Evolutionary conservation across 805 yeast species (phyloP).

Genomic region (Starmerella bombi): DNA sequence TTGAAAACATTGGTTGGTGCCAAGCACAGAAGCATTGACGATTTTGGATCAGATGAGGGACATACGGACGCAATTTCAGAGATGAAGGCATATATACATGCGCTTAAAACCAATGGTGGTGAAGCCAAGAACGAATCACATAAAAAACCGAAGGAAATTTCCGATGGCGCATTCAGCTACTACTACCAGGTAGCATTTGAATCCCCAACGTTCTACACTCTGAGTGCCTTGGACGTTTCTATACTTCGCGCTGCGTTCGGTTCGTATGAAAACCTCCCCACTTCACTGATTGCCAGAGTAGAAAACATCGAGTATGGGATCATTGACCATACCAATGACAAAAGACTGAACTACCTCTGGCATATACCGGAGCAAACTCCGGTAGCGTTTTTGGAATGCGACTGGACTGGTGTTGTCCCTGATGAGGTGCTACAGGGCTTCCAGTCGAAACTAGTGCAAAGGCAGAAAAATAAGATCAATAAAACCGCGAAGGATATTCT

Average conservation of each 20-base stretch:
- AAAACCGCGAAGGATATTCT: conserved; percentile 23
- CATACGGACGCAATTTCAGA: conserved; percentile 14
- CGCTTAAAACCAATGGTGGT: conserved; percentile 1
- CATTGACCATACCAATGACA: conserved; percentile 36
- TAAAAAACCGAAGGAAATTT: not conserved
- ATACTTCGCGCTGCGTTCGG: conserved; percentile 52
- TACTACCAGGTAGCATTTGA: conserved; percentile 71
- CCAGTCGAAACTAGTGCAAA: conserved; percentile 20
- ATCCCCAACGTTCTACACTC: conserved; percentile 49
- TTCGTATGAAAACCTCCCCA: conserved; percentile 54
- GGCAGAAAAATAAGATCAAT: conserved; percentile 18
- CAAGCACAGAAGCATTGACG: conserved; percentile 37
- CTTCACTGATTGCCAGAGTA: conserved; percentile 43
- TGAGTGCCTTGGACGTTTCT: conserved; percentile 69
- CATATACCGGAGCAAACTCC: conserved; percentile 80
- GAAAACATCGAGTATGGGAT: conserved; percentile 62
- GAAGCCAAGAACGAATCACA: not conserved
- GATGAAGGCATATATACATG: conserved; percentile 5
- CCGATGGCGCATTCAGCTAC: conserved; percentile 26
- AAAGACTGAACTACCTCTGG: conserved; percentile 57
- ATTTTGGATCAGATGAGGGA: conserved; percentile 18
- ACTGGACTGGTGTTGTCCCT: conserved; percentile 45
- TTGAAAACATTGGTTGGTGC: conserved; percentile 39
- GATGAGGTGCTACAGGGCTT: conserved; percentile 23
- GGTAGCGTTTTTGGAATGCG: conserved; percentile 69